Evolutionary conservation across 768 basidiomycete genomes (phyloP).

Genomic region (Boletus rex-veris): DNA sequence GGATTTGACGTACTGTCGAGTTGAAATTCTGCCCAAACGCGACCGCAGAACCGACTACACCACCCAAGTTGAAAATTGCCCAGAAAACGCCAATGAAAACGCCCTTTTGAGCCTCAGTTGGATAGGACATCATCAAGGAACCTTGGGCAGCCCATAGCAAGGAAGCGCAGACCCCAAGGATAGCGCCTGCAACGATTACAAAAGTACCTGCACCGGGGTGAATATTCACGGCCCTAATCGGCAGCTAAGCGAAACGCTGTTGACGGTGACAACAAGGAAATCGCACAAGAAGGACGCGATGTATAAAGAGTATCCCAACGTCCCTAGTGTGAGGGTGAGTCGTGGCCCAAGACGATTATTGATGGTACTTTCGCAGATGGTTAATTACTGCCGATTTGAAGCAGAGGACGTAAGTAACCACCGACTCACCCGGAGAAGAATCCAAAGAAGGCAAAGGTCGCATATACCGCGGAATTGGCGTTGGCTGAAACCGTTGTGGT

Average conservation of each 20-base stretch:
- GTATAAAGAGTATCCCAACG: constrained; percentile 50
- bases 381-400: background rate
- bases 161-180: constrained; percentile 50
- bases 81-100: constrained; percentile 51
- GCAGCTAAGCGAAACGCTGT: background rate
- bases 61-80: constrained; percentile 77
- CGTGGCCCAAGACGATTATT: constrained; percentile 66
- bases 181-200: constrained; percentile 45
- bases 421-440: constrained; percentile 65
- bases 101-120: constrained; percentile 55
- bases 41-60: constrained; percentile 74
- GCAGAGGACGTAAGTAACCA: background rate
- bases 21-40: constrained; percentile 70
- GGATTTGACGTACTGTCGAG: constrained; percentile 43
- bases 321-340: constrained; percentile 47
- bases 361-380: constrained; percentile 47
- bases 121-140: constrained; percentile 53
- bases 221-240: constrained; percentile 41
- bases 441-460: constrained; percentile 55
- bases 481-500: constrained; percentile 63
- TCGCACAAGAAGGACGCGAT: constrained; percentile 45
- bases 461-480: constrained; percentile 63
- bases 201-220: constrained; percentile 42
- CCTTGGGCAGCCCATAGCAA: constrained; percentile 55
- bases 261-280: background rate